Base-by-base conservation (phyloP, 2,329 filamentous ascomycete species). In the Aphanocladium album region DNA sequence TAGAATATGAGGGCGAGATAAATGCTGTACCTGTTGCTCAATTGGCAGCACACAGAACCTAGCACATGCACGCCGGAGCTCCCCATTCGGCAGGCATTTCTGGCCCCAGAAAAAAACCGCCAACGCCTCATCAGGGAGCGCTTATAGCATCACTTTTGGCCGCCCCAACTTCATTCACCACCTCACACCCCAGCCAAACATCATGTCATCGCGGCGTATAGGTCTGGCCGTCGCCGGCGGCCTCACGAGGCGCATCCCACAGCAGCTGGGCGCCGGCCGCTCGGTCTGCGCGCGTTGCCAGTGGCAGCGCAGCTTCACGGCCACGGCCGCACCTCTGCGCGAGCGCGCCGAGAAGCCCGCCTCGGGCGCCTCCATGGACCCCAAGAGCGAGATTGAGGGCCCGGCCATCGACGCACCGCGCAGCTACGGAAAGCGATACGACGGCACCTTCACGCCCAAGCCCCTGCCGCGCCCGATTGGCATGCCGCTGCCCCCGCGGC, bases 381-480 rank as follows among this genome's bases (percentile, higher is more conserved):
- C 75, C 62, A 71, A 76, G 67, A 72, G 68, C 66, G 68, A 69
- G 45, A 65, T 80, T 54, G 67, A 76, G 39, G 77, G 79, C 17
- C 74, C 79, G 6, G 74, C 86, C 41, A 83, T 82, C 66, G 74
- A 84, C 62, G 85, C 84, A 6, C 85, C 85, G 12, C 77, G 84
- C 63, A 78, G 80, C 30, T 86, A 86, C 65, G 86, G 86, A 67
- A 81, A 80, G 70, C 77, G 79, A 17, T 67, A 80, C 30, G 74
- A 80, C 2, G 74, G 71, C 12, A 71, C 78, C 33, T 89, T 88
- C 68, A 83, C 78, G 11, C 86, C 86, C 5, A 82, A 79, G 67
- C 82, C 81, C 19, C 76, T 89, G 46, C 75, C 80, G 43, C 86
- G 91, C 41, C 93, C 95, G 16, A 93, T 99, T 66, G 95, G 95